Base-by-base conservation (phyloP, 78 protist genomes). In the Cavenderia fasciculata region DNA sequence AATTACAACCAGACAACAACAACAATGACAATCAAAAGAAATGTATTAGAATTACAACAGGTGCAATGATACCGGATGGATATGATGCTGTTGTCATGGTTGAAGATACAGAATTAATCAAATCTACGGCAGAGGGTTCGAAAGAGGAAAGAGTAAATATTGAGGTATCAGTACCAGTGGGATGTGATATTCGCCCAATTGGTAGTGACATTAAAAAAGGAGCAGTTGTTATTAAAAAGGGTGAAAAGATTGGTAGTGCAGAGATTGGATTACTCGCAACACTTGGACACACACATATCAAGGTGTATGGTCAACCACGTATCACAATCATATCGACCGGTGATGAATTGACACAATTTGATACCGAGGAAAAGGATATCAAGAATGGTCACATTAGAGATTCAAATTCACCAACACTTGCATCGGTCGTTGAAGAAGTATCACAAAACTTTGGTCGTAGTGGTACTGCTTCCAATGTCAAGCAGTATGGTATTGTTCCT, bases 271-370 rank as follows among this genome's bases (percentile, higher is more conserved):
- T 95, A 27, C 44, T 86, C 8, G 87, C 92, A n/a, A 59, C 89
- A 27, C 82, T 86, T 38, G 97, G 97, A 1, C 33, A 36, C 21
- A 8, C 47, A 11, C 8, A 8, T 23, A 54, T 92, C 4, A 0
- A 41, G 7, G 92, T 69, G 5, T 29, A 16, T 21, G 59, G 46
- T 2, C 29, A 25, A 73, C 95, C 96, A 19, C 29, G 7, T 4
- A 59, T 77, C 19, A 74, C 95, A 31, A 77, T 95, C 10, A 36
- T 95, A 29, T 93, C 97, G 33, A 94, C 97, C 11, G 97, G 97
- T 12, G 94, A 95, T 59, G 97, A 95, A 59, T 59, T 95, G 4
- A 40, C 40, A 1, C 59, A 31, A 7, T 54, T 44, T 59, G 47
- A 70, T n/a, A 57, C 69, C 3, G 11, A 46, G 12, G 34, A 66